These are phyloP conservation scores for Mortierella alpina DNA, from an alignment of 192 early-diverging fungal genomes.

Conservation along the genomic window DNA sequence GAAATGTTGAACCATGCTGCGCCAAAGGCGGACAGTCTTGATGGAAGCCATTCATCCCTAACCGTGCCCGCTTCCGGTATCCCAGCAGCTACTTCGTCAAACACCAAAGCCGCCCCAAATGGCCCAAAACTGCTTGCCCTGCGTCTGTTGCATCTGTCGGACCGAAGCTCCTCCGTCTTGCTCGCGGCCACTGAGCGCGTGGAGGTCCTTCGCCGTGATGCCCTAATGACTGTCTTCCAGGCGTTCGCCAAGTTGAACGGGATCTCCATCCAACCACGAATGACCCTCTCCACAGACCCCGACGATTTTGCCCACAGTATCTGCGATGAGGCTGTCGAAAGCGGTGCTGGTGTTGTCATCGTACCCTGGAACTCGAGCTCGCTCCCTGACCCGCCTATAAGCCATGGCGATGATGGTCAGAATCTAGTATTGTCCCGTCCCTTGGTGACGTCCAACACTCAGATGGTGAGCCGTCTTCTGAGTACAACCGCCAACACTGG, in stretches of 20 bases:
- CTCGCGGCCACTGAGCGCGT: conserved; percentile 70
- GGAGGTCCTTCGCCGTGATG: conserved; percentile 74
- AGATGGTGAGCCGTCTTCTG: conserved; percentile 30
- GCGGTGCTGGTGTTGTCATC: conserved; percentile 73
- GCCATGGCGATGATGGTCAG: conserved; percentile 14
- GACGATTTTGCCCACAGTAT: conserved; percentile 79
- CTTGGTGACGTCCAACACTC: conserved; percentile 42
- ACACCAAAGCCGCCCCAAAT: neutral
- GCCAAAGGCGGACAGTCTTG: neutral
- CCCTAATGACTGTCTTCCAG: conserved; percentile 84
- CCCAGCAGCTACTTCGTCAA: neutral
- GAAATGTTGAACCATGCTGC: conserved; percentile 42
- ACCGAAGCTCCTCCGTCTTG: conserved; percentile 86
- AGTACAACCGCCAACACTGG: conserved; percentile 14
- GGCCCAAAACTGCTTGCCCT: conserved; percentile 68
- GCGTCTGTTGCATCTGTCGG: conserved; percentile 80
- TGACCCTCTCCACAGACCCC: conserved; percentile 66
- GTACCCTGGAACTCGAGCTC: conserved; percentile 70
- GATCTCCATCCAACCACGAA: conserved; percentile 68
- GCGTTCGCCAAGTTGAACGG: conserved; percentile 84
- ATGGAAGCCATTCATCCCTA: conserved; percentile 11
- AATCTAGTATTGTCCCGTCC: conserved; percentile 29
- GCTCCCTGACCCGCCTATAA: conserved; percentile 38
- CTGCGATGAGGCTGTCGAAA: conserved; percentile 59
- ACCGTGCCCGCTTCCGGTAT: neutral